Evolutionary conservation across 2,329 filamentous ascomycete species (phyloP), one percentile per base, ranked within the genome.

Genomic region (Epichloe gansuensis): DNA sequence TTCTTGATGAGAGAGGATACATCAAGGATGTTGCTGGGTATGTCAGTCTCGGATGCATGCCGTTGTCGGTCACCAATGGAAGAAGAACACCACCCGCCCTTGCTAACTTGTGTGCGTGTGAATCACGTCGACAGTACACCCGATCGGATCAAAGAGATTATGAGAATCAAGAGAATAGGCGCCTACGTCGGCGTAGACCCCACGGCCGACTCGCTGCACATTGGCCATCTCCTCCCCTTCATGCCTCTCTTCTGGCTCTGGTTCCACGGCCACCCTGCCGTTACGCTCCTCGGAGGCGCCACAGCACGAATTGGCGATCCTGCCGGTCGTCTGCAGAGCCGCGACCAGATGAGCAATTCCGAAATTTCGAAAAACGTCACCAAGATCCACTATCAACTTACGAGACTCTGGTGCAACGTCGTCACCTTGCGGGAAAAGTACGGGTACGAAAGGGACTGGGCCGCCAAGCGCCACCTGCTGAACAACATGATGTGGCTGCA

Each of bases 401-500:
- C 81, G 60, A 81, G 75, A 59, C 67, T 97, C 44, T 95, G 89
- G 80, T 58, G 64, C 21, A 89, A 90, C 58, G 85, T 90, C 35
- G 81, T 88, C 46, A 60, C 61, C 0, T 77, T 87, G 57, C 85
- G 79, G 5, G 66, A 69, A 51, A 83, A 80, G 57, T 81, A 85
- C 62, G 83, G 84, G 4, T 85, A 82, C 62, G 55, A 77, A 27
- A 73, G 73, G 54, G 71, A 83, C 44, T 83, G 77, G 74, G 74
- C 79, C 4, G 87, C 86, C 72, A 80, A 74, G 56, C 78, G 82
- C 51, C 78, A 77, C 23, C 61, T 96, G 39, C 66, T 82, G 31
- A 94, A 95, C 70, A 98, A 98, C 67, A 85, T 81, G 56, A 74
- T 75, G 48, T 98, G 93, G 93, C 81, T 90, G 71, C 80, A 85